Base-by-base conservation (phyloP, 176 grass and related monocot species). In the Rhynchospora breviuscula region DNA sequence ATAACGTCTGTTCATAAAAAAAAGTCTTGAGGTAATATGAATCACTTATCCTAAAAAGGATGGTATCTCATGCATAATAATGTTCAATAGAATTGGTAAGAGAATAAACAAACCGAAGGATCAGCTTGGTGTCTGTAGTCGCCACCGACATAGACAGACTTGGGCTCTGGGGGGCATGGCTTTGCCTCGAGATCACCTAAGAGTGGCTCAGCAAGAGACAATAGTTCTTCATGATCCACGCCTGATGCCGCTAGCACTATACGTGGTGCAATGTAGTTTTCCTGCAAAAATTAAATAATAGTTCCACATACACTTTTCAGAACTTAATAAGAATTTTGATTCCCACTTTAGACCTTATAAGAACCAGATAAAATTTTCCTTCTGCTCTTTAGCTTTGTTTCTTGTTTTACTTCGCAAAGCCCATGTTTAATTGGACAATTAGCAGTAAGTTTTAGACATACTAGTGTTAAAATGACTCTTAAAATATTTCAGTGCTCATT, bases 221-320 rank as follows among this genome's bases (percentile, higher is more conserved):
- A 62, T 44, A 95, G 84, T 84, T 95, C 90, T 51, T 91, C 89
- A 47, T 95, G 95, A 63, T 95, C 93, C 44, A 98, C 86, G 77
- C 95, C 95, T 11, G 95, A 91, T 71, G 93, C 95, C 47, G 90
- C 92, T 54, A 98, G 91, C 81, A 98, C 89, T 74, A 98, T 98
- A 67, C 91, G 81, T 18, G 90, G 12, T 82, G 92, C 85, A 86
- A 88, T 98, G 75, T 89, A 93, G 84, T 98, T 95, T 49, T 90
- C 91, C 90, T 98, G 84, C 61, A 85, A 87, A 62, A 15, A 40
- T 78, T 85, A 54, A 77, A 94, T 25, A 56, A 33, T n/a, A 78
- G 52, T 78, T 78, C 22, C 51, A 35, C 15, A 6, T 33, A 78
- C 11, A 29, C 23, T 78, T 78, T 51, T 31, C 51, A 78, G 56